phyloP scores from a whole-genome alignment of 2,329 filamentous ascomycete genomes.

The Cytospora mali region DNA sequence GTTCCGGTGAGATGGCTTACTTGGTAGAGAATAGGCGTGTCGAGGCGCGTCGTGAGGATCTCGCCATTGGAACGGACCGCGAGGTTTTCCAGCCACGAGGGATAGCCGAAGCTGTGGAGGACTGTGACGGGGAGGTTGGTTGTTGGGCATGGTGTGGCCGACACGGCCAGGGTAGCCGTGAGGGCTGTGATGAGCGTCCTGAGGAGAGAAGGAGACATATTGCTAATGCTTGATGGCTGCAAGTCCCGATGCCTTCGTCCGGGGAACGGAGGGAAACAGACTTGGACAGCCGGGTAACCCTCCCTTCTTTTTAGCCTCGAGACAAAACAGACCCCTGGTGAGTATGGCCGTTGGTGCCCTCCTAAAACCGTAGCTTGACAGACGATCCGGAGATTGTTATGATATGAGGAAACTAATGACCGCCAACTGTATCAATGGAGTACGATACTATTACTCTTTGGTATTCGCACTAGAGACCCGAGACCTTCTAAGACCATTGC shows the following conservation, averaged over 20 bases:
- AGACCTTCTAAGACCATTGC: neutral
- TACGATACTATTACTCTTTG: neutral
- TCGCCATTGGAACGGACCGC: conserved; percentile 23
- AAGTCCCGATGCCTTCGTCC: neutral
- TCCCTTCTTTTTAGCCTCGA: neutral
- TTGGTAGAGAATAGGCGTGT: conserved; percentile 15
- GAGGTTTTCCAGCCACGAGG: conserved; percentile 22
- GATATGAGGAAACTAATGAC: neutral
- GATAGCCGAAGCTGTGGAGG: conserved; percentile 14
- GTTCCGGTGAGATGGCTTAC: conserved; percentile 17
- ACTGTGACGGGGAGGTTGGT: conserved; percentile 7
- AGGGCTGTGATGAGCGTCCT: conserved; percentile 1
- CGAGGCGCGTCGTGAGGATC: conserved; percentile 20
- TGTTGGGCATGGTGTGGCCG: neutral
- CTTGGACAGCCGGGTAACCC: neutral
- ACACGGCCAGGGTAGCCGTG: neutral
- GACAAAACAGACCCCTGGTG: neutral
- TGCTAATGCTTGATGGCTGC: neutral
- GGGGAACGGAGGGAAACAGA: neutral
- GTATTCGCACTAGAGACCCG: too few relatives aligned
- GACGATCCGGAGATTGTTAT: neutral
- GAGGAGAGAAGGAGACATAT: conserved; percentile 5
- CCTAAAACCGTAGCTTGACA: neutral
- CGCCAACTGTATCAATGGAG: neutral
- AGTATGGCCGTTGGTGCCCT: neutral